These are phyloP conservation scores for Stipa capillata DNA, from an alignment of 176 grass and related monocot species.

Conservation along the genomic window DNA sequence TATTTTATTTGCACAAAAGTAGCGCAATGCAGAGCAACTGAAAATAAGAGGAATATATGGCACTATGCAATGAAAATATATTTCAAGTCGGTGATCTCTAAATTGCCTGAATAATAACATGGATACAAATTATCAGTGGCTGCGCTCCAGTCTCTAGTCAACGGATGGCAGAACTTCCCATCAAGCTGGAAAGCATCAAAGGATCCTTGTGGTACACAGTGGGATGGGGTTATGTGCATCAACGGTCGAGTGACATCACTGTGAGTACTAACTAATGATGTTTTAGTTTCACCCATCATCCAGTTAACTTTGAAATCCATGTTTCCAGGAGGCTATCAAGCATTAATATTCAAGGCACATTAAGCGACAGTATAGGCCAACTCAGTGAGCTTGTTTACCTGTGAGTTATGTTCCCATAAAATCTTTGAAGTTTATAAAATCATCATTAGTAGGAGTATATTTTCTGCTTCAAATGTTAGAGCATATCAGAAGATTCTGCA, in stretches of 20 bases:
- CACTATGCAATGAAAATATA: slow-evolving; percentile 1
- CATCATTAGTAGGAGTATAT: not conserved
- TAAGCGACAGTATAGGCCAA: slow-evolving; percentile 23
- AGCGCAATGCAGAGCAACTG: not conserved
- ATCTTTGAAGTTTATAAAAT: slow-evolving; percentile 5
- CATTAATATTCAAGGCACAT: slow-evolving; percentile 33
- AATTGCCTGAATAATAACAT: not conserved
- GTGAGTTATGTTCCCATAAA: slow-evolving; percentile 12
- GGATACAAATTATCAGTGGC: slow-evolving; percentile 24
- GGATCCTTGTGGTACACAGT: slow-evolving; percentile 30
- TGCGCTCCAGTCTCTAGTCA: slow-evolving; percentile 33
- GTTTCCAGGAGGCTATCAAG: slow-evolving; percentile 40
- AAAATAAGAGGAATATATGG: too few relatives aligned
- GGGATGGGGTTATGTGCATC: slow-evolving; percentile 35
- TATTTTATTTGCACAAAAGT: not conserved
- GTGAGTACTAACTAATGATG: slow-evolving; percentile 21
- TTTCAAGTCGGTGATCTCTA: not conserved
- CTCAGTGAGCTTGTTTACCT: slow-evolving; percentile 35
- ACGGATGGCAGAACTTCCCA: slow-evolving; percentile 32
- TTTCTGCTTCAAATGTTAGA: not conserved
- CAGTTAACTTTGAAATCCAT: not conserved
- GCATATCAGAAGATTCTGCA: not conserved
- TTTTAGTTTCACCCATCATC: not conserved
- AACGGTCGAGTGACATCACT: slow-evolving; percentile 16
- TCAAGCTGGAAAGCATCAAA: slow-evolving; percentile 34